Conservation (phyloP, 768 basidiomycete species). For the Punctularia strigosozonata region DNA sequence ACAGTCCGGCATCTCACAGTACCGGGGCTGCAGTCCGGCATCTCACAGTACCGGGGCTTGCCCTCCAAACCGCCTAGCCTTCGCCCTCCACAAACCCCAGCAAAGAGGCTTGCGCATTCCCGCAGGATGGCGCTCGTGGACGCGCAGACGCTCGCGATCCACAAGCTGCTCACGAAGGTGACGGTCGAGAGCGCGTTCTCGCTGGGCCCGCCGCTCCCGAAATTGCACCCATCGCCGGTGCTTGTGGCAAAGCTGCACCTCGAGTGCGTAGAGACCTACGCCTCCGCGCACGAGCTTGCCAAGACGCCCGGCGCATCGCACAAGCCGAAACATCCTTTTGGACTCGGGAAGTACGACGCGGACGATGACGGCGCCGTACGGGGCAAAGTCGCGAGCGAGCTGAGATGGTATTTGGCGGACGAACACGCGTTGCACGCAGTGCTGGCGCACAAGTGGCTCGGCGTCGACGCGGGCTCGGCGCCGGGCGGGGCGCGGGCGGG, state of each 20-base stretch:
- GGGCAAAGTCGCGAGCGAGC: conserved; percentile 52
- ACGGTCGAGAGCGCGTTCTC: conserved; percentile 67
- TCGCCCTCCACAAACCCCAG: too few relatives aligned
- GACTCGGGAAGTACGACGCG: conserved; percentile 7
- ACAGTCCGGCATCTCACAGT: too few relatives aligned
- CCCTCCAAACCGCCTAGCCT: too few relatives aligned
- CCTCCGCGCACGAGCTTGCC: conserved; percentile 60
- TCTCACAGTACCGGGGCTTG: too few relatives aligned
- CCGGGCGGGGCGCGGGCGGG: conserved; percentile 63
- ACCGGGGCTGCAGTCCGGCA: too few relatives aligned
- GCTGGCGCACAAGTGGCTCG: conserved; percentile 89
- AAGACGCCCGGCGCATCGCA: conserved; percentile 49
- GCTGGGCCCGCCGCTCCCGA: conserved; percentile 87
- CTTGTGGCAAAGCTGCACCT: conserved; percentile 90
- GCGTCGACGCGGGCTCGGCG: conserved; percentile 88
- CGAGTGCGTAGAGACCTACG: conserved; percentile 71
- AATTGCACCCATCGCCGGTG: conserved; percentile 83
- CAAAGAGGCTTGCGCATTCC: too few relatives aligned
- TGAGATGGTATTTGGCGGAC: conserved; percentile 65
- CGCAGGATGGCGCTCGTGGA: conserved; percentile 82
- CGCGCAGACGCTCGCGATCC: conserved; percentile 85
- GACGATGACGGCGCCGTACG: too few relatives aligned
- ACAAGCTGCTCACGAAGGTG: conserved; percentile 79
- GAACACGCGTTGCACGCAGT: conserved; percentile 60
- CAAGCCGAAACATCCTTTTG: conserved; percentile 9